Evolutionary conservation across 202 grass and related monocot genomes (phyloP), one percentile per base, ranked within the genome.

Genomic region (Alloteropsis angusta): DNA sequence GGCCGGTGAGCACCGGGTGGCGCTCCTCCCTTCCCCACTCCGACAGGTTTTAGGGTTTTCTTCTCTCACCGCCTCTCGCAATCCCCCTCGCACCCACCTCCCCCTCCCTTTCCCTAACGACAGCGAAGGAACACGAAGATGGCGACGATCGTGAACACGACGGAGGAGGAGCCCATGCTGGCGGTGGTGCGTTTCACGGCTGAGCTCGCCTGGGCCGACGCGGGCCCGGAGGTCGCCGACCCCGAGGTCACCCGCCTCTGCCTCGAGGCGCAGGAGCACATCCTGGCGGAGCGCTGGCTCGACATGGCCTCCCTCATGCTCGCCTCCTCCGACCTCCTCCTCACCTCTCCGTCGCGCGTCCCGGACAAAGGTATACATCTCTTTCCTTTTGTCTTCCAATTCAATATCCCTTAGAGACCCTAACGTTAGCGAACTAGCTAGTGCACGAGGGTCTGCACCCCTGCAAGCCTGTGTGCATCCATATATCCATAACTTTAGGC

Each of bases 81-180:
- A 48, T 48, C 46, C 46, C 46, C 46, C 15, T 45, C 46, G 15
- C 49, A 53, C n/a, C 18, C 49, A 53, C 21, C 12, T 1, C 37
- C 32, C 66, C 32, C 34, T 15, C 67, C 71, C 80, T 21, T 21
- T 28, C 13, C 43, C 72, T 37, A 57, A 35, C 42, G 8, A 41
- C 21, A 26, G n/a, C 28, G 36, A 8, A 14, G 50, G 15, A 15
- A 21, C 6, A 50, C 18, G 3, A 44, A 50, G 38, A 97, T 93
- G 93, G 84, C 93, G 47, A 91, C 90, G 32, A 82, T 97, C 60
- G 86, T 97, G 36, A 70, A 88, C 63, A 97, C 93, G 12, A 89
- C 88, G 17, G 93, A 93, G 84, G 93, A 97, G 82, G 93, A 97
- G 73, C 93, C 93, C 0, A 90, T 86, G 66, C 84, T 97, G 78